These are phyloP conservation scores for Fusarium nurragi DNA, from an alignment of 2,329 filamentous ascomycete genomes.

Conservation along the genomic window DNA sequence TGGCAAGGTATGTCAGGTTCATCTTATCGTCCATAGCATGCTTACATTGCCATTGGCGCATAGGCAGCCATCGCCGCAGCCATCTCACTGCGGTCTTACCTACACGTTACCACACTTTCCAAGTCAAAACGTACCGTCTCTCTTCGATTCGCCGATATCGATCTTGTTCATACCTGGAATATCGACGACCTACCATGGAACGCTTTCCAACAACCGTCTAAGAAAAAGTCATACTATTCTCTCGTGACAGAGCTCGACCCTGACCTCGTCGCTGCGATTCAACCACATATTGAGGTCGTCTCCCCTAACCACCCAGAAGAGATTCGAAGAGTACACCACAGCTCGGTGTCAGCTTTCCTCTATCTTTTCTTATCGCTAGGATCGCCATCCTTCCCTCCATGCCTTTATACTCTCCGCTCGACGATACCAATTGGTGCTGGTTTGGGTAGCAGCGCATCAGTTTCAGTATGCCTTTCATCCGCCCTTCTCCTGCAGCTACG, in stretches of 20 bases:
- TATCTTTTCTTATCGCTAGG: constrained; percentile 93
- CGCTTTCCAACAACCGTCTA: constrained; percentile 78
- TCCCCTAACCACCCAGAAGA: constrained; percentile 73
- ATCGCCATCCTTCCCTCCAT: constrained; percentile 79
- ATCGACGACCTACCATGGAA: constrained; percentile 92
- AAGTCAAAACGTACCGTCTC: constrained; percentile 91
- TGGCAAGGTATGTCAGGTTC: constrained; percentile 72
- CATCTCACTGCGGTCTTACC: constrained; percentile 94
- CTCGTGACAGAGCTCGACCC: constrained; percentile 84
- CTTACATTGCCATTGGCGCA: constrained; percentile 32
- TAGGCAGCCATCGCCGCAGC: constrained; percentile 92
- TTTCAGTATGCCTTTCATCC: constrained; percentile 86
- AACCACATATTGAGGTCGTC: constrained; percentile 79
- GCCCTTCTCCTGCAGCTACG: constrained; percentile 89
- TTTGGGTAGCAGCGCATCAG: constrained; percentile 92
- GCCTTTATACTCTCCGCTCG: constrained; percentile 89
- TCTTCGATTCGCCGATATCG: constrained; percentile 90
- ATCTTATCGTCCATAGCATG: constrained; percentile 2
- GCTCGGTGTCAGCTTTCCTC: constrained; percentile 85
- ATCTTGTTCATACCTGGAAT: constrained; percentile 90
- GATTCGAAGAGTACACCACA: constrained; percentile 83
- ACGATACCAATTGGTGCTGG: constrained; percentile 94
- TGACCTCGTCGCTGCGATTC: constrained; percentile 81
- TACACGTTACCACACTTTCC: constrained; percentile 92
- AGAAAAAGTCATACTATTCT: constrained; percentile 96